phyloP scores from a whole-genome alignment of 306 rosid species.

The Trifolium repens region DNA sequence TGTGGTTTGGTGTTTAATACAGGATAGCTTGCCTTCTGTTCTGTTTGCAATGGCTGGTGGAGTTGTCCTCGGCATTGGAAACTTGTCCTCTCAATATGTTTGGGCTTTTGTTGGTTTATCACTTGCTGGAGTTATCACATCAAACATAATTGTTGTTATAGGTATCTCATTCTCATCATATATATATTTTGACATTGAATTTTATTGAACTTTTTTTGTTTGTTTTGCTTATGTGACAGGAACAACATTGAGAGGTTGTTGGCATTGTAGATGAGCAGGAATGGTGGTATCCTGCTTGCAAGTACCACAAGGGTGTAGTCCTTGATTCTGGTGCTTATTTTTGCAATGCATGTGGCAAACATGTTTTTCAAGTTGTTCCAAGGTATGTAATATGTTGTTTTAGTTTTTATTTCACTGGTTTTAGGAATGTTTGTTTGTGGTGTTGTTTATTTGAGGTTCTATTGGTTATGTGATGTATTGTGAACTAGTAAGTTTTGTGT shows the following conservation, averaged over 20 bases:
- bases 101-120: conserved; percentile 92
- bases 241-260: conserved; percentile 76
- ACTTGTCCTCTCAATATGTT: conserved; percentile 82
- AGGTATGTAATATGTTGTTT: no score
- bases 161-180: conserved; percentile 52
- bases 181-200: background rate
- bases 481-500: no score
- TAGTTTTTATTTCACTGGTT: no score
- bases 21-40: conserved; percentile 87
- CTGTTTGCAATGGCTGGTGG: conserved; percentile 92
- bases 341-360: no score
- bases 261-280: no score
- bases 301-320: no score
- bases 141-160: conserved; percentile 86
- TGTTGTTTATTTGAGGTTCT: no score
- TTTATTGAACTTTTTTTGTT: background rate
- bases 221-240: conserved; percentile 56
- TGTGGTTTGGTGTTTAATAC: conserved; percentile 38
- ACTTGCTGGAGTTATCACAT: conserved; percentile 78
- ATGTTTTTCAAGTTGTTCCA: no score
- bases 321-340: no score
- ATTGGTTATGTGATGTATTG: no score
- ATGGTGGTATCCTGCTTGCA: no score
- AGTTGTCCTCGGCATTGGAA: conserved; percentile 79
- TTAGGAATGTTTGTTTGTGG: no score